phyloP scores from a whole-genome alignment of 2,329 filamentous ascomycete species.

The Mollisiaceae sp. region DNA sequence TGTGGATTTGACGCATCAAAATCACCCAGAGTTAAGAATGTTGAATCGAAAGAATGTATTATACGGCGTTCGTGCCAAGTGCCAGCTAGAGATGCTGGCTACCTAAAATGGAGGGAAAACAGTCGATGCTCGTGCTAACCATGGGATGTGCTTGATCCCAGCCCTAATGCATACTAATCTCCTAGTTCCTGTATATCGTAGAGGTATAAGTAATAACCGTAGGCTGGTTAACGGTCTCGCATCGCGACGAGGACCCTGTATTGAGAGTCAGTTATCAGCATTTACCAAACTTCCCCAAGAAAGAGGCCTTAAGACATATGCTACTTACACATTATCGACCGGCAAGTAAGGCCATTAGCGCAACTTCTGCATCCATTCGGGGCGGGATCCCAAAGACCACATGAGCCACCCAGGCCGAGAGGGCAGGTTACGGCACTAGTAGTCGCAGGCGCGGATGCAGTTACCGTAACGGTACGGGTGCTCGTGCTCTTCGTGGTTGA shows the following conservation, averaged over 20 bases:
- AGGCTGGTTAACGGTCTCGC: neutral
- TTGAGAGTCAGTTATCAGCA: neutral
- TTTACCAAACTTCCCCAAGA: neutral
- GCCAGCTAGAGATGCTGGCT: too few species aligned
- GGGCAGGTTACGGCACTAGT: slow-evolving; percentile 2
- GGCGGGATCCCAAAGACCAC: slow-evolving; percentile 7
- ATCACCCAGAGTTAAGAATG: too few species aligned
- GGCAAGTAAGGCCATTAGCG: slow-evolving; percentile 2
- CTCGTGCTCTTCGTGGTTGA: neutral
- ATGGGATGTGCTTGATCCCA: too few species aligned
- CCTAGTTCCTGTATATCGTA: neutral
- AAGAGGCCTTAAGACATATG: neutral
- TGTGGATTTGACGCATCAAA: neutral
- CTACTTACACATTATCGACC: slow-evolving; percentile 11
- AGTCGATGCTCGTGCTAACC: too few species aligned
- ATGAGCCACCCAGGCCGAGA: slow-evolving; percentile 5
- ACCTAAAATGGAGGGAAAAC: too few species aligned
- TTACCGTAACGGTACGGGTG: slow-evolving; percentile 6
- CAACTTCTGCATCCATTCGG: slow-evolving; percentile 1
- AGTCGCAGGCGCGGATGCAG: neutral
- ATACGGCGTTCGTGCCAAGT: too few species aligned
- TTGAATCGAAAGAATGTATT: too few species aligned
- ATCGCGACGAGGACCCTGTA: slow-evolving; percentile 1
- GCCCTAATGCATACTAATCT: too few species aligned
- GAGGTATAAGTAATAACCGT: slow-evolving; percentile 1